Conservation (phyloP, 441 rosid genomes). For the Erysimum cheiri region DNA sequence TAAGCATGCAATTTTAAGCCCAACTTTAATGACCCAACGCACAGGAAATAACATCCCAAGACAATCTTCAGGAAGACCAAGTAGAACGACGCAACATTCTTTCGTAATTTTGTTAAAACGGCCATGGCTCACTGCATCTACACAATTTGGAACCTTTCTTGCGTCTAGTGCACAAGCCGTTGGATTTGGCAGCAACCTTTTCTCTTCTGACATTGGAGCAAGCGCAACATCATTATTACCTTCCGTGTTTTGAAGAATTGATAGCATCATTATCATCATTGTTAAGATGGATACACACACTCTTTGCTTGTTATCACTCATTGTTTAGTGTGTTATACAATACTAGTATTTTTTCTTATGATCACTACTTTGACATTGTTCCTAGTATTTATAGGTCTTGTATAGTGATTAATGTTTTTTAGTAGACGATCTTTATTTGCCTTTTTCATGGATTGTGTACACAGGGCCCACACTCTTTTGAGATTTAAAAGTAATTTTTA, state of each 20-base stretch:
- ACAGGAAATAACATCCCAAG: conserved; percentile 21
- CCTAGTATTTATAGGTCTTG: too few relatives aligned
- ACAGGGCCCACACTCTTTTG: too few relatives aligned
- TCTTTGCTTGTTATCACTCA: not conserved
- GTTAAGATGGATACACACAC: not conserved
- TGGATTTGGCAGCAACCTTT: conserved; percentile 11
- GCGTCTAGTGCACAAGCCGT: conserved; percentile 4
- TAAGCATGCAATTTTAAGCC: not conserved
- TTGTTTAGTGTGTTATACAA: not conserved
- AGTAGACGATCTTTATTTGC: too few relatives aligned
- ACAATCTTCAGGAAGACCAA: conserved; percentile 10
- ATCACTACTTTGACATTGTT: too few relatives aligned
- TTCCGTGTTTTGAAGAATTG: not conserved
- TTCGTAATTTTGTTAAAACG: not conserved
- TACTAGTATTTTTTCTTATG: too few relatives aligned
- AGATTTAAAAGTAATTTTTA: too few relatives aligned
- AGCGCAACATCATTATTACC: not conserved
- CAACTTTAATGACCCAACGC: not conserved
- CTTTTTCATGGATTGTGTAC: too few relatives aligned
- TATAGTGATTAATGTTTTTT: too few relatives aligned
- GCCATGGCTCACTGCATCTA: not conserved
- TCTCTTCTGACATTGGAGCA: not conserved
- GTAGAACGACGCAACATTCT: conserved; percentile 28
- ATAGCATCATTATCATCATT: not conserved
- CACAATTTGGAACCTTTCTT: conserved; percentile 1